Percentiles rank a stretch among this genome's conserved stretches.
These are phyloP conservation scores for Skeletonema marinoi DNA, from an alignment of 108 stramenopile genomes.

Conservation along the genomic window DNA sequence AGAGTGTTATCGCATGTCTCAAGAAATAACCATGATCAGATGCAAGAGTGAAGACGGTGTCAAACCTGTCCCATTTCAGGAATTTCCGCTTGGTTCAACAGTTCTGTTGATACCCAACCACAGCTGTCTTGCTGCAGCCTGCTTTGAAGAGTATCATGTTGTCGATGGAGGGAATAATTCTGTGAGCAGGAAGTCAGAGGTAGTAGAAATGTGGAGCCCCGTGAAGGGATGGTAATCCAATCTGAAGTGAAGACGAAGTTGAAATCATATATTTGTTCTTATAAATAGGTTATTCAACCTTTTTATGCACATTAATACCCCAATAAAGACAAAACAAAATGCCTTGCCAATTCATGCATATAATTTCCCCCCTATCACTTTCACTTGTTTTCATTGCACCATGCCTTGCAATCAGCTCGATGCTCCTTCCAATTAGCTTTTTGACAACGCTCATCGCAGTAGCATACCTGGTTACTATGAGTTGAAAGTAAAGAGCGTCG, in stretches of 20 bases:
- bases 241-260: background rate
- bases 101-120: constrained; percentile 37
- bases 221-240: constrained; percentile 16
- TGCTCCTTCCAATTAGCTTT: background rate
- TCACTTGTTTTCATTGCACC: background rate
- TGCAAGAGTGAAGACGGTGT: background rate
- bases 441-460: background rate
- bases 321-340: background rate
- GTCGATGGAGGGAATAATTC: constrained; percentile 21
- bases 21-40: constrained; percentile 40
- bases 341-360: background rate
- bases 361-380: too few relatives aligned
- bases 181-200: background rate
- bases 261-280: background rate
- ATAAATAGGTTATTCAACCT: background rate
- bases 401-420: background rate
- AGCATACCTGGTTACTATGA: background rate
- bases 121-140: constrained; percentile 45
- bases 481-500: background rate
- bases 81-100: constrained; percentile 36
- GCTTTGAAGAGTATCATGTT: constrained; percentile 39
- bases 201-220: constrained; percentile 35
- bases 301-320: background rate
- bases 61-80: constrained; percentile 29
- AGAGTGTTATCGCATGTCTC: constrained; percentile 47